Conservation (phyloP, 1,284 basidiomycete species). For the Garcileccinum viscosum region DNA sequence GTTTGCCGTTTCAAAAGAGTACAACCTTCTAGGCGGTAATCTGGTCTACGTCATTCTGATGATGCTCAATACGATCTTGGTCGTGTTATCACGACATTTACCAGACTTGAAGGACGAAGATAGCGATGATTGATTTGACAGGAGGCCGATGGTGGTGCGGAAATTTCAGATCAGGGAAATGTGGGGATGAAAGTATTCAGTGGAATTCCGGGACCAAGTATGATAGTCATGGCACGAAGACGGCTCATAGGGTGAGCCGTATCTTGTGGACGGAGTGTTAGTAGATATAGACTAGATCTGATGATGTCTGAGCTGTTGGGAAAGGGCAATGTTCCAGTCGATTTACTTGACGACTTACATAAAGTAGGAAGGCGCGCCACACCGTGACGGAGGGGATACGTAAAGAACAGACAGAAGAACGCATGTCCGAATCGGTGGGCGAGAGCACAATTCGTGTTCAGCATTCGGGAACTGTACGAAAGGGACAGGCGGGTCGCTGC, state of each 20-base stretch:
- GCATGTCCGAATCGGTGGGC: no score
- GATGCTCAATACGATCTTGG: constrained; percentile 24
- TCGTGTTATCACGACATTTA: constrained; percentile 27
- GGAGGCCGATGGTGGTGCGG: not conserved
- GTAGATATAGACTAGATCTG: not conserved
- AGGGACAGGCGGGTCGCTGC: not conserved
- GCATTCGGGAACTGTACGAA: not conserved
- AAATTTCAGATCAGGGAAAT: not conserved
- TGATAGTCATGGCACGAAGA: no score
- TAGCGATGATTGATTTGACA: not conserved
- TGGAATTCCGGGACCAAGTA: not conserved
- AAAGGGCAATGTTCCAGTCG: no score
- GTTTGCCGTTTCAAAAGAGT: constrained; percentile 46
- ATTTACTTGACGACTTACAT: no score
- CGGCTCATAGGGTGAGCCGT: no score
- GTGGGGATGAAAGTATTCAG: not conserved
- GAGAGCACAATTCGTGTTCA: not conserved
- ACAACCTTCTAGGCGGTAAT: constrained; percentile 42
- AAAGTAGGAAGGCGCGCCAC: no score
- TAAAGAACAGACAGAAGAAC: no score
- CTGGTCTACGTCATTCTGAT: constrained; percentile 42
- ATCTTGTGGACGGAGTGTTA: not conserved
- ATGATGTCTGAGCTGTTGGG: not conserved
- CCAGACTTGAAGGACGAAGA: constrained; percentile 23
- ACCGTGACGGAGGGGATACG: no score